phyloP scores from a whole-genome alignment of 345 rosid genomes.

The Salix caprea region DNA sequence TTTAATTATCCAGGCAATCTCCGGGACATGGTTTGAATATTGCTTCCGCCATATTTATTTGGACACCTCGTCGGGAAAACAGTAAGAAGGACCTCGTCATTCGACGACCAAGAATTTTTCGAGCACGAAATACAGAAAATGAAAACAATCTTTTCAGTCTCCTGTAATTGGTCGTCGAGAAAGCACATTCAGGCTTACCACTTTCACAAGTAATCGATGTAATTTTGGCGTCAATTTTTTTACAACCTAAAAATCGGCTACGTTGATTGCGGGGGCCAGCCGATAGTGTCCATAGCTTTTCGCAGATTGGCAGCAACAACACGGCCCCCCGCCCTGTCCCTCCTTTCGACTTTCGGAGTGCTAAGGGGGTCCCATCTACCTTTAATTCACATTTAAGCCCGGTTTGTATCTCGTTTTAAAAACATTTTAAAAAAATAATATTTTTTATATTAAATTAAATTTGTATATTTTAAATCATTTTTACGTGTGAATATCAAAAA shows the following conservation, averaged over 20 bases:
- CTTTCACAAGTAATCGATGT: constrained; percentile 15
- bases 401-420: no score
- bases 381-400: no score
- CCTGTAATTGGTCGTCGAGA: background rate
- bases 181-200: constrained; percentile 2
- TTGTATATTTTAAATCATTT: no score
- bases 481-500: no score
- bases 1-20: background rate
- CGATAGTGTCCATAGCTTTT: background rate
- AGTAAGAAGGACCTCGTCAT: background rate
- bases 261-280: constrained; percentile 39
- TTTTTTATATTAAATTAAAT: no score
- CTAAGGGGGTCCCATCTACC: background rate
- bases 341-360: background rate
- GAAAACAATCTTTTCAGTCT: constrained; percentile 1
- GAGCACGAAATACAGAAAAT: background rate
- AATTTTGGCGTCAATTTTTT: background rate
- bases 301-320: background rate
- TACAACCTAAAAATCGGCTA: constrained; percentile 10
- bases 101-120: background rate
- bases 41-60: background rate
- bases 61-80: background rate
- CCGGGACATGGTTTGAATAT: background rate
- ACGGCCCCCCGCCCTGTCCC: background rate
- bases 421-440: no score